Evolutionary conservation across 768 basidiomycete genomes (phyloP).

Genomic region (Rhodotorula toruloides): DNA sequence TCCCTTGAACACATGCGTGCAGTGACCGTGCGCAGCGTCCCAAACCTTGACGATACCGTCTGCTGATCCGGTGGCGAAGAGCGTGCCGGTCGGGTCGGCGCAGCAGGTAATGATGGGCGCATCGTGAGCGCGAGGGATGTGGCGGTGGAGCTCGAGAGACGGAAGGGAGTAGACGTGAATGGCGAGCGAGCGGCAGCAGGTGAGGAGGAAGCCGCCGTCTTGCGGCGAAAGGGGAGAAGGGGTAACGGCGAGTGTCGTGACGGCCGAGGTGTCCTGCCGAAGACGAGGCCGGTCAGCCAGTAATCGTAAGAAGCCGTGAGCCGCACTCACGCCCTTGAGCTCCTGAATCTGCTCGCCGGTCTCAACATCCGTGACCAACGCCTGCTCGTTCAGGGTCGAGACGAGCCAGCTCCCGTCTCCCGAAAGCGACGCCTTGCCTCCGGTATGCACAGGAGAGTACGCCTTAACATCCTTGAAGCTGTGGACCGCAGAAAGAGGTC

Average conservation of each 20-base stretch:
- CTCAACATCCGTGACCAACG: constrained; percentile 72
- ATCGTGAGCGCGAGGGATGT: constrained; percentile 78
- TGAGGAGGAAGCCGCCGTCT: constrained; percentile 55
- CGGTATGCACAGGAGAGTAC: constrained; percentile 56
- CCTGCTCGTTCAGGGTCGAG: constrained; percentile 81
- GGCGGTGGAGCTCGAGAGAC: constrained; percentile 50
- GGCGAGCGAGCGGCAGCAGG: constrained; percentile 74
- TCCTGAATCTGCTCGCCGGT: constrained; percentile 70
- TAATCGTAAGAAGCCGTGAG: too few species aligned
- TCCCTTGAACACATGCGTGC: constrained; percentile 90
- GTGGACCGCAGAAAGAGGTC: background rate
- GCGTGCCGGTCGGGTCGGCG: constrained; percentile 75
- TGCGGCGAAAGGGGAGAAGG: constrained; percentile 57
- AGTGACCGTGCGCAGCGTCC: constrained; percentile 78
- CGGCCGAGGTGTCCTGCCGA: constrained; percentile 76
- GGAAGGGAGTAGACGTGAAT: constrained; percentile 82
- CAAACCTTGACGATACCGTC: constrained; percentile 97
- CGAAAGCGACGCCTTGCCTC: constrained; percentile 75
- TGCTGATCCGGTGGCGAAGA: constrained; percentile 90
- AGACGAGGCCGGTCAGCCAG: constrained; percentile 5
- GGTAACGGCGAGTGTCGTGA: constrained; percentile 77
- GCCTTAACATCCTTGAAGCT: constrained; percentile 39
- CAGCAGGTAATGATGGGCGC: constrained; percentile 87
- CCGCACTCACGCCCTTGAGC: constrained; percentile 68
- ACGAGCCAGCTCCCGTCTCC: constrained; percentile 71